Evolutionary conservation across 768 basidiomycete species (phyloP).

Genomic region (Atractiella rhizophila): DNA sequence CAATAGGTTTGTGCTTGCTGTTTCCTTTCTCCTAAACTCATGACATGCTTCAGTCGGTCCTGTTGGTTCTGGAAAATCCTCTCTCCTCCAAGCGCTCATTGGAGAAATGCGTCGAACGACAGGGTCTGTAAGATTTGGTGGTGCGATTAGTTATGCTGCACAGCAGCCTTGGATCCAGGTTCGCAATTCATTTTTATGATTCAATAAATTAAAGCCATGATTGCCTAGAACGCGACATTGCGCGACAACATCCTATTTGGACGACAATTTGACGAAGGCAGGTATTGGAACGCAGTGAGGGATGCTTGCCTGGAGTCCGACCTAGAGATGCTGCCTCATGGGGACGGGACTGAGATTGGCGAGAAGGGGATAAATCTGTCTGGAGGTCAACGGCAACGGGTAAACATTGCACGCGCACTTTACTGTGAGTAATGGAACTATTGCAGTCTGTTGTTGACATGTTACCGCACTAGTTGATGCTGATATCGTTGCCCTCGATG

Average conservation of each 20-base stretch:
- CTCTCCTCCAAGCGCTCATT: slow-evolving; percentile 42
- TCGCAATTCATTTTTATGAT: slow-evolving; percentile 1
- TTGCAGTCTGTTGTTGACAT: no score
- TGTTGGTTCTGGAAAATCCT: slow-evolving; percentile 35
- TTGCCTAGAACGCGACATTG: slow-evolving; percentile 57
- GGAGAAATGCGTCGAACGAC: slow-evolving; percentile 55
- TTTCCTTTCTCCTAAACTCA: not conserved
- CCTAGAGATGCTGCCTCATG: slow-evolving; percentile 9
- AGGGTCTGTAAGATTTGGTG: slow-evolving; percentile 47
- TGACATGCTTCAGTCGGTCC: not conserved
- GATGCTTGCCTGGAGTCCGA: slow-evolving; percentile 10
- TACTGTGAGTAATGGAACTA: no score
- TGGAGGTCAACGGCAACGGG: slow-evolving; percentile 53
- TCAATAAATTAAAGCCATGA: slow-evolving; percentile 21
- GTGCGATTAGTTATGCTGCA: no score
- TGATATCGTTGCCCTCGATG: slow-evolving; percentile 70
- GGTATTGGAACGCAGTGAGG: slow-evolving; percentile 13
- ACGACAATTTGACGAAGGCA: slow-evolving; percentile 47
- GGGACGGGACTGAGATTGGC: slow-evolving; percentile 29
- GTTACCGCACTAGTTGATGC: no score
- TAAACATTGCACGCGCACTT: slow-evolving; percentile 62
- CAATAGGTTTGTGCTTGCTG: slow-evolving; percentile 54
- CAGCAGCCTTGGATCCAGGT: not conserved
- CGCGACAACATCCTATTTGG: slow-evolving; percentile 78
- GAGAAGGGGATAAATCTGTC: slow-evolving; percentile 70